phyloP scores from a whole-genome alignment of 345 rosid species.

The Cardiospermum halicacabum region DNA sequence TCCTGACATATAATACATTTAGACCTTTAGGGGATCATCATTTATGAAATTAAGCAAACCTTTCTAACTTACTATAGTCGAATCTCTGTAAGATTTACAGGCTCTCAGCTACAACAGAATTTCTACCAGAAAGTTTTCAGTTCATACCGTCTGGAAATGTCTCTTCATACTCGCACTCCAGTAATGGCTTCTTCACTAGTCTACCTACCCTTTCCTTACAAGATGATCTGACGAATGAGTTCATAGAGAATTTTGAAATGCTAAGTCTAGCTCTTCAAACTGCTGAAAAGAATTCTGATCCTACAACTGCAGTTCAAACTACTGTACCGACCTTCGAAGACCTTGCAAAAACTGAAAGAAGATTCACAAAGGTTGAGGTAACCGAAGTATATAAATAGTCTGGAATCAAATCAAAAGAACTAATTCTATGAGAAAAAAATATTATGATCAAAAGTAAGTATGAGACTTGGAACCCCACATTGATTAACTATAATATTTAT shows the following conservation, averaged over 20 bases:
- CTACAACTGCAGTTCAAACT: neutral
- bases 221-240: neutral
- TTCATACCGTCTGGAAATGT: neutral
- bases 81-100: neutral
- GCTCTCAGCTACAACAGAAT: neutral
- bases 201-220: neutral
- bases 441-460: no score
- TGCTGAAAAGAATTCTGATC: neutral
- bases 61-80: neutral
- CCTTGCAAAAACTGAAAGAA: constrained; percentile 1
- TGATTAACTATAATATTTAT: no score
- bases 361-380: neutral
- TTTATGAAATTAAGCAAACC: neutral
- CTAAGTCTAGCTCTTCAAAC: neutral
- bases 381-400: neutral
- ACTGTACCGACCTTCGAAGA: neutral
- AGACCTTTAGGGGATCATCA: neutral
- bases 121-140: neutral
- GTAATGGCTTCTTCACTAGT: neutral
- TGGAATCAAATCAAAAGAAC: neutral
- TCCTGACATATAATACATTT: constrained; percentile 8
- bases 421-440: neutral
- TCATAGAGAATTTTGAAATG: neutral
- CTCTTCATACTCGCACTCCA: neutral
- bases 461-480: no score